Base-by-base conservation (phyloP, 371 early-diverging fungal species). In the Haplosporangium sp. region DNA sequence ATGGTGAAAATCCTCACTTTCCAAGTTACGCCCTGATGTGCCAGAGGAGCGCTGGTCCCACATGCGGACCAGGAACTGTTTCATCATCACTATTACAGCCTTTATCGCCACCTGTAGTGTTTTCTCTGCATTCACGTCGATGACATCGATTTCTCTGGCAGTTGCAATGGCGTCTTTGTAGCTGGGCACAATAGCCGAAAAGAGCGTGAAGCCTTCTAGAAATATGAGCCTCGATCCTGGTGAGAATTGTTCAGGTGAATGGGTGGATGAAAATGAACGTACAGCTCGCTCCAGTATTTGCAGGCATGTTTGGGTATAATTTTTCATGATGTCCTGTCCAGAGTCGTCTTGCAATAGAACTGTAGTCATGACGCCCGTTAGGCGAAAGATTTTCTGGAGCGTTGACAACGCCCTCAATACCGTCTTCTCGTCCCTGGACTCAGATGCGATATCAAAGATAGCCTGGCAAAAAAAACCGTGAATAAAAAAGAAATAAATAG, bases 341-440 rank as follows among this genome's bases (percentile, higher is more conserved):
- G 56, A 42, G 8, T 64, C 56, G 11, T 37, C 57, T 40, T 55
- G 38, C 48, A 68, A 43, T 6, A 57, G 54, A 43, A 72, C 48
- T 16, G 57, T 60, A 7, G 72, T 62, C 55, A 72, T 62, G 36
- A 56, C 51, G 16, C 55, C 46, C n/a, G 79, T 73, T 16, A 57
- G 23, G 11, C 52, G 59, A 53, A 79, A 79, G 48, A 79, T 65
- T 23, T 57, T 72, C 58, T 50, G 23, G 8, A 79, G 13, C 20
- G 72, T 60, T 6, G 47, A 23, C 51, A 68, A 50, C 6, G 72
- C 72, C 36, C 64, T 58, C 14, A 68, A 57, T 20, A 62, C 53
- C 14, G 73, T 68, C 55, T 57, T 68, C 45, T 73, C 79, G 40
- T 79, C 69, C 20, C 57, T 55, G 13, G 63, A 61, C 40, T 60